Base-by-base conservation (phyloP, 2,329 filamentous ascomycete species). In the Colletotrichum neosansevieriae region DNA sequence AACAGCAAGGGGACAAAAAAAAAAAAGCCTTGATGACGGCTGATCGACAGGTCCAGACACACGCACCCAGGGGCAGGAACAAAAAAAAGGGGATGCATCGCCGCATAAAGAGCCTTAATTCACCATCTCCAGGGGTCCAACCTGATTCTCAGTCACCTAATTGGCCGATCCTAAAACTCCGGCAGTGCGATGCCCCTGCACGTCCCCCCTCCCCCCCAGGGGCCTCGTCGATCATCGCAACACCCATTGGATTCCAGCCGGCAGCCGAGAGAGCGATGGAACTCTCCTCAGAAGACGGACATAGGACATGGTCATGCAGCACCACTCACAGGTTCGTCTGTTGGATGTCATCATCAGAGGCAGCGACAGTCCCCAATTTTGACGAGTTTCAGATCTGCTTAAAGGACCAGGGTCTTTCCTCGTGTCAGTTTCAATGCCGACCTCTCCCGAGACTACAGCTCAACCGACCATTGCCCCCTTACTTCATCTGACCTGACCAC, bases 51-150 rank as follows among this genome's bases (percentile, higher is more conserved):
- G 53, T 12, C 53, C 53, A 57, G 53, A 13, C 32, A 17, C n/a
- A 13, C 29, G 29, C 29, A 29, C 29, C 29, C 29, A 29, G 29
- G 7, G 44, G 13, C 12, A 6, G 29, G 7, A 50, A 17, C 12
- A 6, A 7, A 9, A 58, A 32, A n/a, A 44, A 61, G 44, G 34
- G 47, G 60, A 63, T 63, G 63, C 63, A 67, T 68, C 61, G 32
- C 45, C 54, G 65, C 65, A 65, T 68, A 60, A 68, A 59, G 36
- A 32, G 50, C 45, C 40, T 45, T 59, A 58, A 64, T 54, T 40
- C 47, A 29, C 36, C 42, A 21, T 38, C 17, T 17, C 12, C 50
- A 24, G 40, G 49, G 34, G 34, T 36, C n/a, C 11, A 21, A 24
- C n/a, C 17, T 9, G 1, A 5, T 2, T 32, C 5, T 11, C 2